phyloP scores from a whole-genome alignment of 129 eudicot genomes.

The Centella asiatica region DNA sequence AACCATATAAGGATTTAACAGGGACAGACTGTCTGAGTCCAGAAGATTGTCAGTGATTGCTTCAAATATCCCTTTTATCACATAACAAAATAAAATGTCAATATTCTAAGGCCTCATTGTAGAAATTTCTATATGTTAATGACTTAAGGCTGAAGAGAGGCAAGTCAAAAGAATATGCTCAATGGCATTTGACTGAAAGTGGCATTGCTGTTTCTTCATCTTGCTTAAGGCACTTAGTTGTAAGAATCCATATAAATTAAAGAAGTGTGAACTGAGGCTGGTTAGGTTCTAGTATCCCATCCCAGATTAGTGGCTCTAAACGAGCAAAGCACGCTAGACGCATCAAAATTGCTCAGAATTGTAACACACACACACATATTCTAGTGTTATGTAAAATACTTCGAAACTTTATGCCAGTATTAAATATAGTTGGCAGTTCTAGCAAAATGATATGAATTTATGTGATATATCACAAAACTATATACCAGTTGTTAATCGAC shows the following conservation, averaged over 20 bases:
- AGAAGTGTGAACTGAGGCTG: background rate
- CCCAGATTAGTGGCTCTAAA: background rate
- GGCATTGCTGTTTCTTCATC: no score
- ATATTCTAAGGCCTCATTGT: background rate
- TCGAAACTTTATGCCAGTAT: background rate
- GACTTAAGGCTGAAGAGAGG: background rate
- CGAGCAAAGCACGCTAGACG: no score
- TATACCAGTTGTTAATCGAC: slow-evolving; percentile 74
- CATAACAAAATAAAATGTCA: slow-evolving; percentile 5
- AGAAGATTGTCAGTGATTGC: slow-evolving; percentile 52
- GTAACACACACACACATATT: background rate
- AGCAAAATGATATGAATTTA: background rate
- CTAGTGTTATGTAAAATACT: background rate
- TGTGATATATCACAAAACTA: background rate
- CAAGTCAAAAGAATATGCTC: background rate
- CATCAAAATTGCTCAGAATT: background rate
- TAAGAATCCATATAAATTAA: background rate
- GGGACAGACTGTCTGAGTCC: slow-evolving; percentile 61
- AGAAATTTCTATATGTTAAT: background rate
- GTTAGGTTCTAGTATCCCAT: background rate
- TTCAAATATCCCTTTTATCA: slow-evolving; percentile 65
- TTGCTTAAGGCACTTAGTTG: background rate
- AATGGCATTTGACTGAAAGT: slow-evolving; percentile 3
- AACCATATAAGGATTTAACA: slow-evolving; percentile 91
- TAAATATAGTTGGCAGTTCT: background rate